These are phyloP conservation scores for Mycena sanguinolenta DNA, from an alignment of 768 basidiomycete species.

Conservation along the genomic window DNA sequence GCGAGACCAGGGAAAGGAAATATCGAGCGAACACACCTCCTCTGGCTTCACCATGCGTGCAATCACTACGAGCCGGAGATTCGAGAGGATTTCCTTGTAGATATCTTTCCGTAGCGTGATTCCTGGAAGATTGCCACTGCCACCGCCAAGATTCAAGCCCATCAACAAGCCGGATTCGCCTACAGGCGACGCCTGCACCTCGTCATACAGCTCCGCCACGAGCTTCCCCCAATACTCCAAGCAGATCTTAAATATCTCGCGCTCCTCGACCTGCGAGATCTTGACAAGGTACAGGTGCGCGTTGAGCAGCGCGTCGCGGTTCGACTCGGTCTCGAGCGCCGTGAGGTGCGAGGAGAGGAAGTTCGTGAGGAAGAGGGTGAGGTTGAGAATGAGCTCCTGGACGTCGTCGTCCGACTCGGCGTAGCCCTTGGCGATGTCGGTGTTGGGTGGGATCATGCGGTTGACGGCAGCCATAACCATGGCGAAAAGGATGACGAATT, in stretches of 20 bases:
- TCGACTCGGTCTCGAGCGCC: conserved; percentile 91
- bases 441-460: conserved; percentile 95
- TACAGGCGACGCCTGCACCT: conserved; percentile 92
- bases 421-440: conserved; percentile 95
- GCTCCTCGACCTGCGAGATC: conserved; percentile 96
- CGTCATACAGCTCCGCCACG: conserved; percentile 96
- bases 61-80: conserved; percentile 94
- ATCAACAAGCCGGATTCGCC: conserved; percentile 90
- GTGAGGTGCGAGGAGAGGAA: conserved; percentile 95
- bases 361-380: conserved; percentile 95
- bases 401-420: conserved; percentile 90
- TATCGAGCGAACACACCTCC: conserved; percentile 70
- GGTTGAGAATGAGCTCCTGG: conserved; percentile 97
- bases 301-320: conserved; percentile 94
- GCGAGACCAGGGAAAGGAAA: too few relatives aligned
- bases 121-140: too few relatives aligned
- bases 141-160: conserved; percentile 87
- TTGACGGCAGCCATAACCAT: conserved; percentile 99
- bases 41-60: conserved; percentile 99
- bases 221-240: conserved; percentile 98
- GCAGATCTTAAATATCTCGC: conserved; percentile 99
- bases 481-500: conserved; percentile 97
- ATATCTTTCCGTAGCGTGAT: conserved; percentile 92
- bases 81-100: conserved; percentile 94
- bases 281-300: conserved; percentile 99